Conservation (phyloP, 139 green algal genomes). For the Astrephomene gubernaculifera region DNA sequence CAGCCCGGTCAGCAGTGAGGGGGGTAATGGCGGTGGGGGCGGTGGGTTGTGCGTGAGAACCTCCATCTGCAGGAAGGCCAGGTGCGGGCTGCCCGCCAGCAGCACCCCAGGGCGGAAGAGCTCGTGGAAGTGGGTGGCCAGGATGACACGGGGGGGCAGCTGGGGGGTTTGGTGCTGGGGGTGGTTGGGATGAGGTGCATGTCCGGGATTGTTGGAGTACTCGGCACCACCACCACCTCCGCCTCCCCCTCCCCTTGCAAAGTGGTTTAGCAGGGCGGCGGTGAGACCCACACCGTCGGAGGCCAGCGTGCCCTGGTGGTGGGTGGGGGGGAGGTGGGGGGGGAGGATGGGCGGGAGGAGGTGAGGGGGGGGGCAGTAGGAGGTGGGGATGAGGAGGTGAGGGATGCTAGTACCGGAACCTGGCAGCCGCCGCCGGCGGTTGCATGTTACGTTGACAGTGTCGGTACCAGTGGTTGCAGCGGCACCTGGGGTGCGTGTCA, state of each 20-base stretch:
- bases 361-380: background rate
- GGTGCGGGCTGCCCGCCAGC: conserved; percentile 48
- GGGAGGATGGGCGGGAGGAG: background rate
- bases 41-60: conserved; percentile 49
- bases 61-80: conserved; percentile 82
- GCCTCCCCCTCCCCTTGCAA: conserved; percentile 47
- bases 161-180: background rate
- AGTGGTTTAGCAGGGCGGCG: conserved; percentile 67
- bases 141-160: conserved; percentile 69
- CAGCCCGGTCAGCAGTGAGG: too few species aligned
- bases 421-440: too few species aligned
- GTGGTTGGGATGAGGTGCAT: too few species aligned
- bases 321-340: background rate
- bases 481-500: too few species aligned
- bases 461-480: too few species aligned
- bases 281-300: conserved; percentile 87
- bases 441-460: too few species aligned
- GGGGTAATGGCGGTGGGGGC: background rate
- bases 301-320: conserved; percentile 79
- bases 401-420: too few species aligned
- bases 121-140: conserved; percentile 88
- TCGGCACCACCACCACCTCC: too few species aligned
- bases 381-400: background rate
- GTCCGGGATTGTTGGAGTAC: too few species aligned
- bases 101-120: conserved; percentile 48